Base-by-base conservation (phyloP, 108 stramenopile genomes). In the Asterionellopsis glacialis region DNA sequence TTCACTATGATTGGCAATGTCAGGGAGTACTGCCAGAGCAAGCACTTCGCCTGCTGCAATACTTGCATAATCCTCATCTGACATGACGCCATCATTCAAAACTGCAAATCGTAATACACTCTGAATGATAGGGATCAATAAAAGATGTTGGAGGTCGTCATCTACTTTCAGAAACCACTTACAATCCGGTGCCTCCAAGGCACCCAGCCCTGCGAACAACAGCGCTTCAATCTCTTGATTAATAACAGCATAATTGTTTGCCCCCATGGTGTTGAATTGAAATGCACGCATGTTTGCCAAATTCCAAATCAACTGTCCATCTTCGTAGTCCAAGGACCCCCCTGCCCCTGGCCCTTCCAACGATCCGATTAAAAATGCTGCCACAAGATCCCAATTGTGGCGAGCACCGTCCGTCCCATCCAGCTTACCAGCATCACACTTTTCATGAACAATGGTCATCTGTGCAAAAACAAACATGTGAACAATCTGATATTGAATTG, bases 331-430 rank as follows among this genome's bases (percentile, higher is more conserved):
- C 1, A 59, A 39, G 1, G 83, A 76, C n/a, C 88, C 91, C 41
- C 86, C 82, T 26, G 64, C 55, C 5, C 57, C 26, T 5, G 59
- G 57, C 18, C 91, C 91, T 59, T 90, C 91, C 62, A 93, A 59
- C 14, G 84, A 93, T 16, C 91, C 91, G 56, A 93, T 88, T 43
- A 83, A 60, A 7, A 84, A 62, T 10, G 88, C 86, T 10, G 88
- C 88, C 41, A 85, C 87, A 59, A 87, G 77, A 65, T 90, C 89
- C 83, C 81, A 90, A 39, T 63, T 65, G 63, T 74, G 69, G 19
- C 65, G 65, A n/a, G 19, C 38, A 51, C 59, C 72, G 19, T 74
- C 69, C 11, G 5, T 53, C n/a, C 19, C 45, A 21, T 54, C 24
- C 1, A 25, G n/a, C 24, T 75, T 75, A 18, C 26, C 44, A 45